Base-by-base conservation (phyloP, 1,284 basidiomycete genomes). In the Trichosporon sp. region DNA sequence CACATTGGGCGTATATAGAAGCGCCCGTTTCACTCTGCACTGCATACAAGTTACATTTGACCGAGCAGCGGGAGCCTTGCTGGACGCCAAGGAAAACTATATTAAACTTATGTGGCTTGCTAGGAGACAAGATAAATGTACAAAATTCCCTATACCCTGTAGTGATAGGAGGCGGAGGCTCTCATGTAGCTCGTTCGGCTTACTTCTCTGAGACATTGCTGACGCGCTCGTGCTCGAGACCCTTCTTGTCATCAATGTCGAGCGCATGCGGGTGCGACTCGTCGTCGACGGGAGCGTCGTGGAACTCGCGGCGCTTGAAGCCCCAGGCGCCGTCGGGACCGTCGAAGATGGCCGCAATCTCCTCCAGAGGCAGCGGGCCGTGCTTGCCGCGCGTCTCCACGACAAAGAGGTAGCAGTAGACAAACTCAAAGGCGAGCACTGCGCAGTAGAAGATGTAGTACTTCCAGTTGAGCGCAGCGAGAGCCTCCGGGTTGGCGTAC, bases 401-500 rank as follows among this genome's bases (percentile, higher is more conserved):
- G 34, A 75, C 67, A 59, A 70, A 69, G 67, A 76, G 73, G 65
- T 71, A 80, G 64, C 77, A 71, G 71, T 73, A 81, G 54, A 79
- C 74, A 61, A 81, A 70, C 62, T 78, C 77, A 60, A 77, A 78
- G 2, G 71, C 72, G 25, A 74, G 62, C 63, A 70, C 73, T 44
- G 63, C 69, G 64, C 67, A 69, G 71, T 71, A 74, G 23, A 76
- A 69, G 59, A 74, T 71, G 68, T 75, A 77, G 71, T 74, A 77
- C 56, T 72, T 70, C 75, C 75, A 77, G 59, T 62, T 56, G 56
- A 71, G 59, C 40, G 62, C 64, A n/a, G 58, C 61, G 54, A 73
- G 63, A 1, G 74, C 79, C 58, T 78, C 69, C 27, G 78, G 78
- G 72, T 78, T 80, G 60, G 74, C 71, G 67, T 72, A 80, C 63